Percentiles rank a stretch among this genome's conserved stretches.
Evolutionary conservation across 106 monocot genomes (phyloP).

Genomic region (Posidonia australis): DNA sequence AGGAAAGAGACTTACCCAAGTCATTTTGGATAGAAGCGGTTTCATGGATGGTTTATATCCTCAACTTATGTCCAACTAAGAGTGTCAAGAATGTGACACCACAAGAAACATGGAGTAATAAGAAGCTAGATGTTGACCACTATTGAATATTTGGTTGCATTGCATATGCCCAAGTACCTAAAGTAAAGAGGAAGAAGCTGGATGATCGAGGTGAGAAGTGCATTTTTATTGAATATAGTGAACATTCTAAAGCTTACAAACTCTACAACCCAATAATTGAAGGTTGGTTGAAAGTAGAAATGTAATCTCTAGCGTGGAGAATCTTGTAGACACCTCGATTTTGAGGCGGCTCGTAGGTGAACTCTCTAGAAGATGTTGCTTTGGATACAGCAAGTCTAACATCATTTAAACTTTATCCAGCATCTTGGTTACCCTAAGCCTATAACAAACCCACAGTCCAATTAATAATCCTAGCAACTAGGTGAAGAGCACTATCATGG

Average conservation of each 20-base stretch:
- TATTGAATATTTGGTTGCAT: neutral
- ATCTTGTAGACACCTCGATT: too few species aligned
- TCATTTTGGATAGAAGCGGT: neutral
- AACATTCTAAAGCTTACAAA: neutral
- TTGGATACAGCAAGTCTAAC: too few species aligned
- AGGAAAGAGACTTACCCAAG: neutral
- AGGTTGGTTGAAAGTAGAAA: too few species aligned
- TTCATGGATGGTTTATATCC: neutral
- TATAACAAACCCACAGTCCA: too few species aligned
- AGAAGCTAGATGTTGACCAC: neutral
- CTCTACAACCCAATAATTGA: neutral
- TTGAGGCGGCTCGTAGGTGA: too few species aligned
- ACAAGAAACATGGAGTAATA: neutral
- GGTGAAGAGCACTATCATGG: too few species aligned
- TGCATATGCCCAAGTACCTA: neutral
- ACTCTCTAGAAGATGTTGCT: too few species aligned
- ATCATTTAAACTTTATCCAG: too few species aligned
- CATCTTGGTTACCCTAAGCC: too few species aligned
- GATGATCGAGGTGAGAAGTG: slow-evolving; percentile 2
- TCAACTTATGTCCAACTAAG: neutral
- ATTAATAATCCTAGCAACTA: too few species aligned
- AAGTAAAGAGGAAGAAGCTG: neutral
- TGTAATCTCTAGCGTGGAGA: too few species aligned
- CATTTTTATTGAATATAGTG: neutral
- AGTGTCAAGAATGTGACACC: neutral